Evolutionary conservation across 805 yeast species (phyloP).

Genomic region (Kuraishia piskuri): DNA sequence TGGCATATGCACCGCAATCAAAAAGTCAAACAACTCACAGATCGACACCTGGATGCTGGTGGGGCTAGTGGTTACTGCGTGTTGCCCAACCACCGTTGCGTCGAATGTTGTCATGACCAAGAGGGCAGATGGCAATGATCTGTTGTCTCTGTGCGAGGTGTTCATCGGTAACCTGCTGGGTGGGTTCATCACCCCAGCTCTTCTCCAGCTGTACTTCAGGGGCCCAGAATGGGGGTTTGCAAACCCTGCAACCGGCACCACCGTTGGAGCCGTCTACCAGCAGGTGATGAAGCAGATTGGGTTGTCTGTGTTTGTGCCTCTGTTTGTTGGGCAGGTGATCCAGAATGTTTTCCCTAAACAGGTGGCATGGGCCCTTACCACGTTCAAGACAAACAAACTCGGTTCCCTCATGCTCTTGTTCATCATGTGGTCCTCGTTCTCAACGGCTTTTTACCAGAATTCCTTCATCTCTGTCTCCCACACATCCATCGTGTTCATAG

Average conservation of each 20-base stretch:
- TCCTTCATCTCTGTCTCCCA: constrained; percentile 63
- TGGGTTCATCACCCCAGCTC: constrained; percentile 81
- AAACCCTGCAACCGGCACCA: constrained; percentile 58
- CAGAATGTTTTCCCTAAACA: constrained; percentile 65
- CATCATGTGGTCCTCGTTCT: constrained; percentile 72
- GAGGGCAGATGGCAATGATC: constrained; percentile 75
- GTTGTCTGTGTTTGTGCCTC: constrained; percentile 71
- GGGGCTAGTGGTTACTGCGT: constrained; percentile 74
- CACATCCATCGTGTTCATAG: constrained; percentile 63
- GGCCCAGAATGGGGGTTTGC: constrained; percentile 59
- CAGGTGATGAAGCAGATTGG: constrained; percentile 87
- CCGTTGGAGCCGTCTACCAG: constrained; percentile 51
- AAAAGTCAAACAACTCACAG: constrained; percentile 42
- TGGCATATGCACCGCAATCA: constrained; percentile 65
- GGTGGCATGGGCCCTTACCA: constrained; percentile 49
- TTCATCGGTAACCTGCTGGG: constrained; percentile 80
- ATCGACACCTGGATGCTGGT: constrained; percentile 73
- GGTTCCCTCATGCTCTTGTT: constrained; percentile 74
- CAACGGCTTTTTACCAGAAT: constrained; percentile 78
- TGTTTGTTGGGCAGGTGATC: constrained; percentile 79
- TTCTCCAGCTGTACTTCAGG: constrained; percentile 55
- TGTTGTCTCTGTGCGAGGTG: constrained; percentile 75
- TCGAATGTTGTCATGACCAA: constrained; percentile 91
- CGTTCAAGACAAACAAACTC: constrained; percentile 52
- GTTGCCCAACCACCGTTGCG: constrained; percentile 88